Evolutionary conservation across 352 stramenopile genomes (phyloP), one percentile per base, ranked within the genome.

Genomic region (Phytophthora tentaculata): DNA sequence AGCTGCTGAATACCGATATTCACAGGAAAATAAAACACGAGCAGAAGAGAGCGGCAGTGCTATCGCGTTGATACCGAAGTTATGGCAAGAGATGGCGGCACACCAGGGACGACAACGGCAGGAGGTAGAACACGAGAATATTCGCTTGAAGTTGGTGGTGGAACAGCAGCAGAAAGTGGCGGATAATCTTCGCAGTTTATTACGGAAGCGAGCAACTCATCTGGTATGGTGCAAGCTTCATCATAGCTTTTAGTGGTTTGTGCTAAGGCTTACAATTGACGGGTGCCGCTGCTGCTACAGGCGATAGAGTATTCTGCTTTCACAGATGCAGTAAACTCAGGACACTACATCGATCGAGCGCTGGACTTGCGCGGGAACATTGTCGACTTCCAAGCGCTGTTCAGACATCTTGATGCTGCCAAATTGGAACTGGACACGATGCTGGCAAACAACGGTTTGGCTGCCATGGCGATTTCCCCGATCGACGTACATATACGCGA

Each of bases 111-210:
- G 64, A 4, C 70, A 76, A 43, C 59, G 72, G 5, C 67, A 83
- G 35, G 64, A 64, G 16, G 49, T 65, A 1, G 76, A 86, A 54
- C 73, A 67, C 26, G 74, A 85, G 56, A 85, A 87, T 53, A 48
- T 61, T 35, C 71, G 70, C 35, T 73, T 89, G 35, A 78, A 75
- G 45, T 44, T 75, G 24, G 73, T 77, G 22, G 64, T 84, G 19
- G 76, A 89, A 44, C 69, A 59, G 5, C 73, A 76, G 58, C 64
- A 66, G 39, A 53, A 66, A 24, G 64, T 64, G 48, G 57, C 69
- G 10, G 56, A 62, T 9, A 73, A 59, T 39, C 48, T 43, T 43
- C 14, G 35, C 35, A 43, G 29, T 14, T n/a, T 73, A 43, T 39
- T 76, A 24, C 57, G 51, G 20, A 76, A 76, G 29, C 69, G 69